Conservation (phyloP, 257 asterid species). For the Fraxinus quadrangulata region DNA sequence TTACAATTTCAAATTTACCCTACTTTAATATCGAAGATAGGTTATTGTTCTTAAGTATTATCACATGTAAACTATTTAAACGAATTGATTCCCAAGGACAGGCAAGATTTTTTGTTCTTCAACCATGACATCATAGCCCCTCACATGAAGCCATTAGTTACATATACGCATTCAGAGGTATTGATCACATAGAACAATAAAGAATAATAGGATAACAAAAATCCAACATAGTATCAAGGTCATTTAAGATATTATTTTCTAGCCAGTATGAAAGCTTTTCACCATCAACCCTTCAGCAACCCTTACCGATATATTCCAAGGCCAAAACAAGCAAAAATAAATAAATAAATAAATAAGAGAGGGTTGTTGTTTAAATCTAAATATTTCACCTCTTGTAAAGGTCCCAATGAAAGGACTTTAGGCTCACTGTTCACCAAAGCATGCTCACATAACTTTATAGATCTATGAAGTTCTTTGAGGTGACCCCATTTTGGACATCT, state of each 20-base stretch:
- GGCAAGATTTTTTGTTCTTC: neutral
- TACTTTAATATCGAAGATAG: neutral
- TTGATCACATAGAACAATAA: conserved; percentile 11
- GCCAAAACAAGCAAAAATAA: conserved; percentile 6
- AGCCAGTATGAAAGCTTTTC: conserved; percentile 5
- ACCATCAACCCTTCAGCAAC: conserved; percentile 10
- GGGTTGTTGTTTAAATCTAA: conserved; percentile 5
- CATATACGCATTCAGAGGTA: neutral
- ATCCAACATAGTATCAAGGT: neutral
- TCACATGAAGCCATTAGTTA: neutral
- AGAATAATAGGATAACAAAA: neutral
- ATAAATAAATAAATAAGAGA: neutral
- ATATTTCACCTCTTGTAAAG: conserved; percentile 67
- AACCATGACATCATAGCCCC: neutral
- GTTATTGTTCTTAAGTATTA: neutral
- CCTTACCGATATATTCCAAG: conserved; percentile 2
- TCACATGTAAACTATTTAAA: neutral
- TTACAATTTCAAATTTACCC: conserved; percentile 18
- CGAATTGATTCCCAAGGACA: neutral
- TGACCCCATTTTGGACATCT: conserved; percentile 93
- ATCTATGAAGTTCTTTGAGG: conserved; percentile 85
- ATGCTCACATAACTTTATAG: conserved; percentile 72
- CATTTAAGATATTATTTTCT: neutral
- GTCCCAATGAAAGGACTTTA: conserved; percentile 56
- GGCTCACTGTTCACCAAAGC: conserved; percentile 61